phyloP scores from a whole-genome alignment of 2,329 filamentous ascomycete genomes.

The Akanthomyces muscarius region DNA sequence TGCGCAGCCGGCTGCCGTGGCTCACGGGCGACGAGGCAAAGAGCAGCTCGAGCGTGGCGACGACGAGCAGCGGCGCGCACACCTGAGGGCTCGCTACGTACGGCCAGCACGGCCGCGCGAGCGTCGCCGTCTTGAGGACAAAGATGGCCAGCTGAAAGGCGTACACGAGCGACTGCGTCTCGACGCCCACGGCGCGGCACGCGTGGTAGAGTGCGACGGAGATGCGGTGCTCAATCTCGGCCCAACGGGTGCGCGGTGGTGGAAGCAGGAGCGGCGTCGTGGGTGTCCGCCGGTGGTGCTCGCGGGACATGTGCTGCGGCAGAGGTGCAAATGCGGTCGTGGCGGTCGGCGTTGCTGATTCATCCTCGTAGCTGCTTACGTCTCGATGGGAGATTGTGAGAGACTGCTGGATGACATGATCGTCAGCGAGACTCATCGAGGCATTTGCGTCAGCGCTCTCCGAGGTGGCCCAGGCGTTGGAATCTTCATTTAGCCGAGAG shows the following conservation, averaged over 20 bases:
- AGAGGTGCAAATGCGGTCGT: not conserved
- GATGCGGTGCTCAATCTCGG: constrained; percentile 31
- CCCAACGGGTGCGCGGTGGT: constrained; percentile 39
- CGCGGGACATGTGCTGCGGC: not conserved
- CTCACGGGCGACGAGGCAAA: constrained; percentile 33
- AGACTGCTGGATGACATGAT: not conserved
- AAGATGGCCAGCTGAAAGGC: constrained; percentile 59
- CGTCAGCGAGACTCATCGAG: not conserved
- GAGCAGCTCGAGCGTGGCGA: constrained; percentile 70
- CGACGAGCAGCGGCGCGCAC: constrained; percentile 60
- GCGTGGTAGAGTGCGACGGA: constrained; percentile 34
- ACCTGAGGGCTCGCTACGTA: constrained; percentile 62
- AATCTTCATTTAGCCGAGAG: not conserved
- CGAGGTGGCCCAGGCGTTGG: not conserved
- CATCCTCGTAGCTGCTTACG: not conserved
- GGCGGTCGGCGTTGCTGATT: not conserved
- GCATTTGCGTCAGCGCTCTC: not conserved
- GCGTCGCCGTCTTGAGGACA: constrained; percentile 60
- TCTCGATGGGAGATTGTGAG: constrained; percentile 13
- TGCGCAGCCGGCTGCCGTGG: constrained; percentile 15
- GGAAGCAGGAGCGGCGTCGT: constrained; percentile 47
- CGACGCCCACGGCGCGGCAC: constrained; percentile 23
- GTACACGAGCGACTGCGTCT: constrained; percentile 31
- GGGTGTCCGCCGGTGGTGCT: constrained; percentile 1
- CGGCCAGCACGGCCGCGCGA: constrained; percentile 68